Conservation (phyloP, 139 green algal genomes). For the Chlorella ohadii region DNA sequence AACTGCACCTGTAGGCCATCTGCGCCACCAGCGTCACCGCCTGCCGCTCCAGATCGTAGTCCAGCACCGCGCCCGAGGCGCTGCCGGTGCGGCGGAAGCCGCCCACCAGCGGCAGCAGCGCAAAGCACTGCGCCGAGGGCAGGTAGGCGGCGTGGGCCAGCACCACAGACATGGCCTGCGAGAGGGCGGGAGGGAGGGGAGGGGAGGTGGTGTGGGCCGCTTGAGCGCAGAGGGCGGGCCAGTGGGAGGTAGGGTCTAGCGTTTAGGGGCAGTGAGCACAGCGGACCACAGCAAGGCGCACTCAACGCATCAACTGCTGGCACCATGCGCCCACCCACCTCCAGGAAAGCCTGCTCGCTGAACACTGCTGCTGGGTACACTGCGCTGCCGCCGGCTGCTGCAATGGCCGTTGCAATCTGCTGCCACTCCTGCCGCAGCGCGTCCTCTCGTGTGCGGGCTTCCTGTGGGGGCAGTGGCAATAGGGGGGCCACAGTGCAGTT, state of each 20-base stretch:
- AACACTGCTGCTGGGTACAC: conserved; percentile 50
- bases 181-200: too few relatives aligned
- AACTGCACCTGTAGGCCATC: conserved; percentile 55
- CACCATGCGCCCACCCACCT: conserved; percentile 8
- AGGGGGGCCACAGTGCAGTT: background rate
- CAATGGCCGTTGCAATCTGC: background rate
- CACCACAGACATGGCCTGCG: conserved; percentile 82
- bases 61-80: conserved; percentile 66
- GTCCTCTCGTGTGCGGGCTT: conserved; percentile 51
- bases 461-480: background rate
- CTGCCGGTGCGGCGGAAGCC: conserved; percentile 65
- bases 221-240: too few relatives aligned
- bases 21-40: conserved; percentile 66
- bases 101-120: conserved; percentile 81
- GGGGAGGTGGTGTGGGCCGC: too few relatives aligned
- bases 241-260: conserved; percentile 30
- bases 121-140: conserved; percentile 87
- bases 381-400: background rate
- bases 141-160: conserved; percentile 84
- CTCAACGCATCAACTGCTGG: too few relatives aligned
- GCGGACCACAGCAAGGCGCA: too few relatives aligned
- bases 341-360: conserved; percentile 68
- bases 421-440: conserved; percentile 73
- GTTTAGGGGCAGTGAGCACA: background rate
- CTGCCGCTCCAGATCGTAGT: conserved; percentile 76